Conservation (phyloP, 192 early-diverging fungal genomes). For the Pecoramyces ruminantium region DNA sequence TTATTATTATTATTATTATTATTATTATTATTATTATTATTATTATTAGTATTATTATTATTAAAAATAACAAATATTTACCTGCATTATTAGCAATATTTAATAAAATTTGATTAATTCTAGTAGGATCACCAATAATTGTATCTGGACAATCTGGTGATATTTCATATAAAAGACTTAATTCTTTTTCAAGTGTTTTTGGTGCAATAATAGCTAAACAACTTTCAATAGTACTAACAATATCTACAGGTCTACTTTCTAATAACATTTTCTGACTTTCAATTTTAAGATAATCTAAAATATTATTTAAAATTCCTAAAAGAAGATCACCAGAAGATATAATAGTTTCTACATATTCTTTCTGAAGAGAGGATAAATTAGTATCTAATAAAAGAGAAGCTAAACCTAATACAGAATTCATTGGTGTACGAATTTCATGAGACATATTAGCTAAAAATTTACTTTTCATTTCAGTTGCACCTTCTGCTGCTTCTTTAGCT, state of each 20-base stretch:
- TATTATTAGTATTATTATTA: background rate
- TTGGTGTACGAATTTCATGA: slow-evolving; percentile 50
- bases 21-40: no score
- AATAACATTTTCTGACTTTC: slow-evolving; percentile 7
- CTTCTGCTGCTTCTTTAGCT: slow-evolving; percentile 1
- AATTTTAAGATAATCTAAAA: slow-evolving; percentile 40
- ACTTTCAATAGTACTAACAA: background rate
- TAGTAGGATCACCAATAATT: background rate
- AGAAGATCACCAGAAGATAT: slow-evolving; percentile 44
- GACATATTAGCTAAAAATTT: slow-evolving; percentile 61
- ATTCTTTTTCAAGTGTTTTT: background rate
- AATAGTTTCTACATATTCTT: slow-evolving; percentile 5
- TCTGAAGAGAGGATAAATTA: slow-evolving; percentile 2
- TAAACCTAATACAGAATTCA: slow-evolving; percentile 9
- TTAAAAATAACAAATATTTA: background rate
- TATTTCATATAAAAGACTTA: background rate
- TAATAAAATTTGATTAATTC: background rate
- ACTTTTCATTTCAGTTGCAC: background rate
- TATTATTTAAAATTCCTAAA: slow-evolving; percentile 62
- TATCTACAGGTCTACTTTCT: background rate
- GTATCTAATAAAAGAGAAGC: slow-evolving; percentile 8
- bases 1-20: no score
- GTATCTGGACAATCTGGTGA: no score
- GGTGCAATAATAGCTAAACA: background rate
- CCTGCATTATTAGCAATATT: background rate